phyloP scores from a whole-genome alignment of 257 asterid genomes.

The Penstemon barbatus region DNA sequence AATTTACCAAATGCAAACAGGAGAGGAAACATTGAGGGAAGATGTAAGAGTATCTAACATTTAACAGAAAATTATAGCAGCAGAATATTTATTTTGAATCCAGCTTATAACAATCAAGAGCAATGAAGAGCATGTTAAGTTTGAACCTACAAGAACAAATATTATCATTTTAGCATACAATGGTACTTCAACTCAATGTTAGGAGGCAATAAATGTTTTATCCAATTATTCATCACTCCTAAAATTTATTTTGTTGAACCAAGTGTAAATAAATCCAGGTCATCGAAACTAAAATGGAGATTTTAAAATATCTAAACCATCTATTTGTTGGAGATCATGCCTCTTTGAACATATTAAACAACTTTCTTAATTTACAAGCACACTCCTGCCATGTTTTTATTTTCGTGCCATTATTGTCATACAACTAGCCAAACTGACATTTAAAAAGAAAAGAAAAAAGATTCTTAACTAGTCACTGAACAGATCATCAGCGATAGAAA shows the following conservation, averaged over 20 bases:
- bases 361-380: conserved; percentile 5
- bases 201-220: not conserved
- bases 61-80: conserved; percentile 16
- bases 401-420: not conserved
- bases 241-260: not conserved
- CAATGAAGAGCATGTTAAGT: not conserved
- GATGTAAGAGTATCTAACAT: conserved; percentile 1
- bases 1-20: not conserved
- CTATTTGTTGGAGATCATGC: conserved; percentile 1
- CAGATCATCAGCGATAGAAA: not conserved
- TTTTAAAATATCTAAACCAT: not conserved
- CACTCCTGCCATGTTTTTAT: conserved; percentile 2
- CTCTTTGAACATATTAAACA: not conserved
- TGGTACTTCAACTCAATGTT: conserved; percentile 7
- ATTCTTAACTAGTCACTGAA: not conserved
- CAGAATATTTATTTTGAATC: not conserved
- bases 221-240: conserved; percentile 12
- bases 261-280: conserved; percentile 15
- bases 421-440: not conserved
- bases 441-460: not conserved
- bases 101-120: conserved; percentile 11
- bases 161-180: conserved; percentile 10
- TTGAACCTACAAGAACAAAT: not conserved
- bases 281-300: conserved; percentile 13
- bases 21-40: conserved; percentile 19